phyloP scores from a whole-genome alignment of 1,284 basidiomycete genomes.

The Exobasidium cylindrosporum region DNA sequence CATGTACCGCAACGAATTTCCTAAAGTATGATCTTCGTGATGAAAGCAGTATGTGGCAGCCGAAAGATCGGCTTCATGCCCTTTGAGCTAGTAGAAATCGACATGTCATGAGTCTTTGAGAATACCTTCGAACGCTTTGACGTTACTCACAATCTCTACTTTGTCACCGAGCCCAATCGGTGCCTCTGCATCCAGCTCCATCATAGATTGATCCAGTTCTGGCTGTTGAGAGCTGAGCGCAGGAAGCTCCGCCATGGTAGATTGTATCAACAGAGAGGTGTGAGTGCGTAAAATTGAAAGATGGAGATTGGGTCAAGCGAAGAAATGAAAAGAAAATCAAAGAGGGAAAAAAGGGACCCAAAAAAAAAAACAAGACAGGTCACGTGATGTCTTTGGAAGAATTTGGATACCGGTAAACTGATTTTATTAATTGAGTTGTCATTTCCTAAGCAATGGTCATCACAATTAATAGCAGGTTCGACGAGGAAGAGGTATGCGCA shows the following conservation, averaged over 20 bases:
- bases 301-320: no score
- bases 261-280: not conserved
- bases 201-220: not conserved
- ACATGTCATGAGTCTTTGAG: no score
- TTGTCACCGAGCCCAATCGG: conserved; percentile 1
- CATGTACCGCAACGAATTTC: conserved; percentile 94
- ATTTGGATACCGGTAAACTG: no score
- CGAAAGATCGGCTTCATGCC: conserved; percentile 76
- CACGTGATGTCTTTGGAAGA: no score
- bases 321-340: no score
- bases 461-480: no score
- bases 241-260: conserved; percentile 4
- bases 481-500: not conserved
- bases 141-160: conserved; percentile 8
- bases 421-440: no score
- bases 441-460: no score
- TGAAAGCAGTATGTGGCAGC: conserved; percentile 87
- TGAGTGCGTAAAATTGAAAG: no score
- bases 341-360: no score
- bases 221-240: not conserved
- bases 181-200: conserved; percentile 7
- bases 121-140: no score
- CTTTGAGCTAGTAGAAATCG: conserved; percentile 58
- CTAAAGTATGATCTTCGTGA: conserved; percentile 92
- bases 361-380: no score